Percentiles rank a stretch among this genome's conserved stretches.
phyloP scores from a whole-genome alignment of 2,329 filamentous ascomycete genomes.

The Scedosporium dehoogii region DNA sequence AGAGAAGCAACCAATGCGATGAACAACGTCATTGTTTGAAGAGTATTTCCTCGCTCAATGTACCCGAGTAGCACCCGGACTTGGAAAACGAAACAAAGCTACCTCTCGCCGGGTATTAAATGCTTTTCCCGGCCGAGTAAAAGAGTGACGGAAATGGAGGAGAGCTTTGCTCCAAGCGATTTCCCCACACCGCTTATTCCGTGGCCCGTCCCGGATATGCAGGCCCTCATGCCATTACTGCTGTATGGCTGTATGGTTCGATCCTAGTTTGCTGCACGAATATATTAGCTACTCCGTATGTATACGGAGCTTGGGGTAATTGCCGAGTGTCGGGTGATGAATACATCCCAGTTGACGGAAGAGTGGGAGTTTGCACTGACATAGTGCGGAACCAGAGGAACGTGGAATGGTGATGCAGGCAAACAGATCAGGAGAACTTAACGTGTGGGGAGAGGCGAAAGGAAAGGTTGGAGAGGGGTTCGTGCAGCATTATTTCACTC shows the following conservation, averaged over 20 bases:
- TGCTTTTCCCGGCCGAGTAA: too few species aligned
- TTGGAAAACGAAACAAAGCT: background rate
- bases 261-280: too few species aligned
- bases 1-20: background rate
- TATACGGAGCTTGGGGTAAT: background rate
- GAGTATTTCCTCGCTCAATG: too few species aligned
- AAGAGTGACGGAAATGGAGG: too few species aligned
- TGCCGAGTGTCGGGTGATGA: background rate
- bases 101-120: too few species aligned
- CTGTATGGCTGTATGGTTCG: too few species aligned
- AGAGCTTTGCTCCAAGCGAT: too few species aligned
- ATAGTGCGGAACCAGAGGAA: background rate
- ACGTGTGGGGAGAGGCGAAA: background rate
- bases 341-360: background rate
- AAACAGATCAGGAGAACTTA: too few species aligned
- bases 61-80: background rate
- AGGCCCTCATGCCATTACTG: too few species aligned
- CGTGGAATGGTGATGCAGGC: background rate
- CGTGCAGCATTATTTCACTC: background rate
- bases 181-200: too few species aligned
- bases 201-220: too few species aligned
- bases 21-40: background rate
- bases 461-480: background rate
- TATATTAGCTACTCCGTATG: too few species aligned
- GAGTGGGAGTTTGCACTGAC: background rate